These are phyloP conservation scores for Discostella pseudostelligera DNA, from an alignment of 108 stramenopile species.

Conservation along the genomic window DNA sequence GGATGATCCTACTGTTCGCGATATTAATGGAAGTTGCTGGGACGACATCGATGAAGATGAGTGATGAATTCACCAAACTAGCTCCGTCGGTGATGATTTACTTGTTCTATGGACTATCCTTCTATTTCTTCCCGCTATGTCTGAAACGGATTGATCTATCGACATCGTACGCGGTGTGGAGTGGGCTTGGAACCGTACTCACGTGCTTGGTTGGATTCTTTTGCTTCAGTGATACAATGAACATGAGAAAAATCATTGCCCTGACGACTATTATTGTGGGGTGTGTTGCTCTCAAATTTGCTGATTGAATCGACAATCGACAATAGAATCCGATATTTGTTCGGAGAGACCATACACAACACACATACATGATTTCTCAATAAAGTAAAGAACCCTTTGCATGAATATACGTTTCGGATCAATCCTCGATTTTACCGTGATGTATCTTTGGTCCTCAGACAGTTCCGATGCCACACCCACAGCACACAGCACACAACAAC, in stretches of 20 bases:
- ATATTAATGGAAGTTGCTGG: conserved; percentile 31
- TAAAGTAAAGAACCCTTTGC: no score
- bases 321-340: background rate
- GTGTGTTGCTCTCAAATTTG: conserved; percentile 27
- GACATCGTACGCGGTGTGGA: conserved; percentile 36
- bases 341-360: no score
- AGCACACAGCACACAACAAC: no score
- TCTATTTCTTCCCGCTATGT: conserved; percentile 24
- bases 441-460: no score
- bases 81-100: conserved; percentile 26
- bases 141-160: conserved; percentile 25
- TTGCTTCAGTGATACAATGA: conserved; percentile 31
- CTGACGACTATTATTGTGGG: conserved; percentile 19
- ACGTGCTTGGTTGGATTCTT: conserved; percentile 21
- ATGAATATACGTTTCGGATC: no score
- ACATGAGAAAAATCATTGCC: conserved; percentile 19
- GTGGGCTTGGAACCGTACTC: conserved; percentile 24
- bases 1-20: conserved; percentile 22
- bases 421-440: no score
- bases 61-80: conserved; percentile 24
- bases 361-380: no score
- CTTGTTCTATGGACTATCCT: conserved; percentile 25
- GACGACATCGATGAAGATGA: conserved; percentile 34
- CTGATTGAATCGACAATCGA: conserved; percentile 13
- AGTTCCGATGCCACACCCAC: no score